A percentile compares a stretch with the other conserved stretches of the same genome.
These are phyloP conservation scores for Hymenoscyphus scutula DNA, from an alignment of 2,329 filamentous ascomycete genomes.

Conservation along the genomic window DNA sequence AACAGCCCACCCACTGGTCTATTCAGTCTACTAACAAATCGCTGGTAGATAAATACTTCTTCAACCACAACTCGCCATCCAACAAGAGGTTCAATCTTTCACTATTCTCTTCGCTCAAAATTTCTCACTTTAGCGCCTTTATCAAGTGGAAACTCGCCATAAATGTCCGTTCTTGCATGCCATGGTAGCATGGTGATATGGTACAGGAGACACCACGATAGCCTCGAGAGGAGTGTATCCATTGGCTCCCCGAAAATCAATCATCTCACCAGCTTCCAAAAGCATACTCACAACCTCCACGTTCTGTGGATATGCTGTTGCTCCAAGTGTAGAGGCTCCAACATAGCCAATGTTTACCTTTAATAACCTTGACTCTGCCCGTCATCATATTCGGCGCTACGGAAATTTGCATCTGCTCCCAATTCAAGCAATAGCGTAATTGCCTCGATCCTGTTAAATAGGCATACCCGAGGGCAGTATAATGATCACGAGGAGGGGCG, in stretches of 20 bases:
- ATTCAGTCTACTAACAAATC: background rate
- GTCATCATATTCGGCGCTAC: no score
- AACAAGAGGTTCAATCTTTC: background rate
- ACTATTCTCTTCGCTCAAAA: background rate
- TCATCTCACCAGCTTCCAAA: background rate
- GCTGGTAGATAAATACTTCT: background rate
- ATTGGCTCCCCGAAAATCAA: background rate
- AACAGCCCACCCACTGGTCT: no score
- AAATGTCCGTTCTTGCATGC: background rate
- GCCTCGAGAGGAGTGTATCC: background rate
- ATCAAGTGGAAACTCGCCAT: background rate
- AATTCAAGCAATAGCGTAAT: no score
- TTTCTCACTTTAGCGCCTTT: background rate
- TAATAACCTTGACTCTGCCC: no score
- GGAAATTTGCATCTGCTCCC: no score
- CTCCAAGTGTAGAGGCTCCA: background rate
- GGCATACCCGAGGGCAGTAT: no score
- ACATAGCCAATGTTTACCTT: no score
- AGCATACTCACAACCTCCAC: background rate
- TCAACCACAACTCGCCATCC: background rate
- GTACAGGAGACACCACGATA: background rate
- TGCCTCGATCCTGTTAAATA: no score
- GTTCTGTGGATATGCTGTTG: background rate
- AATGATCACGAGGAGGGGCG: no score
- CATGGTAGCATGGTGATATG: background rate